Evolutionary conservation across 2,329 filamentous ascomycete genomes (phyloP), one percentile per base, ranked within the genome.

Genomic region (Ceratocystis lukuohia): DNA sequence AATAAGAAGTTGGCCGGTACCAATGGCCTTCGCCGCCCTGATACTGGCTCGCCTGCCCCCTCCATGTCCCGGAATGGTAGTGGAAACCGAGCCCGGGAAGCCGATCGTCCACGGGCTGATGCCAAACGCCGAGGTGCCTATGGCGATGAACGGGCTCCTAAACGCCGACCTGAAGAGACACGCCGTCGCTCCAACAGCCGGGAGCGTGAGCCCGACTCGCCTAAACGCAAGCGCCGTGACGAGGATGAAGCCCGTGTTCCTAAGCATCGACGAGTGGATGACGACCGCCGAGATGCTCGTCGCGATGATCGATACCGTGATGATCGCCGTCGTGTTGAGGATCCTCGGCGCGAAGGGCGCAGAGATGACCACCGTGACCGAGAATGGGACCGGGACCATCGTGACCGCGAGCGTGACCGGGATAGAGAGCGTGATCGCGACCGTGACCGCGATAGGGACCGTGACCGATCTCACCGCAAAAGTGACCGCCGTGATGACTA

Each of bases 401-500:
- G 70, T 8, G 70, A 70, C 6, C 68, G 69, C 22, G 67, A 70
- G 20, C 65, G 61, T 7, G 67, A 71, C 5, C 70, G 70, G 8
- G 71, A 70, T 12, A 57, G 12, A 48, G 48, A 63, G 25, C 64
- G 63, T 6, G 73, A 76, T 0, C 62, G 62, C 1, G 66, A 67
- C 1, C 41, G 66, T 1, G 66, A 67, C 6, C 50, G 70, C 15
- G 70, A 71, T 1, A 69, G 71, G 3, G 72, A 71, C 2, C 68
- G 69, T 10, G 71, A 71, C 5, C 69, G 74, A 74, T 76, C 81
- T 69, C 80, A 82, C 59, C 83, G 86, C 65, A 82, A 84, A 65
- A 71, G 17, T 72, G 80, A 84, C 62, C 82, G 84, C 70, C 82
- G 86, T 73, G 95, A 96, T 74, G 91, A 94, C 68, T 87, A 90